phyloP scores from a whole-genome alignment of 805 yeast genomes.

The Spathaspora gorwiae region DNA sequence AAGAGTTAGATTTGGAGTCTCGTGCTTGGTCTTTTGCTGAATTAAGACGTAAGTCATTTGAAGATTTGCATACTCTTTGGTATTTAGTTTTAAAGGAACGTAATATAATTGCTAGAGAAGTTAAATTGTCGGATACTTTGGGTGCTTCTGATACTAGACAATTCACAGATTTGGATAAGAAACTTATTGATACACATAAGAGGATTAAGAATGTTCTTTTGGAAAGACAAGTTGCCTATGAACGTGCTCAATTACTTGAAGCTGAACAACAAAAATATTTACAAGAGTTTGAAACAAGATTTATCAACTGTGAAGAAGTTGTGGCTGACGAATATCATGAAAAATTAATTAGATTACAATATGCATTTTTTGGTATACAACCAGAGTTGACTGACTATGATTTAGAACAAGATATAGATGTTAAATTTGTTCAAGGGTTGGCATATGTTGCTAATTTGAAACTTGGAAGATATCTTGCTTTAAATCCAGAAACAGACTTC shows the following conservation, averaged over 20 bases:
- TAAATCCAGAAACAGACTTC: conserved; percentile 16
- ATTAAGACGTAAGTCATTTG: conserved; percentile 84
- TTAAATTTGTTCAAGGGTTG: conserved; percentile 57
- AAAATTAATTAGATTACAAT: conserved; percentile 72
- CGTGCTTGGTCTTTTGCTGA: conserved; percentile 87
- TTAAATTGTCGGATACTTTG: conserved; percentile 46
- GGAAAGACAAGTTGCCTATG: conserved; percentile 75
- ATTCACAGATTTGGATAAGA: conserved; percentile 30
- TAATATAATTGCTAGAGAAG: conserved; percentile 73
- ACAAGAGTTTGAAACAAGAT: conserved; percentile 52
- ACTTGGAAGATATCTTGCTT: conserved; percentile 34
- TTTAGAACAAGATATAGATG: conserved; percentile 49
- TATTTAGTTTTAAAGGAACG: conserved; percentile 79
- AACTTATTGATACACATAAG: conserved; percentile 33
- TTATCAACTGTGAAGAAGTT: conserved; percentile 50
- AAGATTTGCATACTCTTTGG: conserved; percentile 91
- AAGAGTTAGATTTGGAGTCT: conserved; percentile 46
- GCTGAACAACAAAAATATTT: conserved; percentile 46
- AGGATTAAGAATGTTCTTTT: conserved; percentile 81
- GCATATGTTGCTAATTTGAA: conserved; percentile 66
- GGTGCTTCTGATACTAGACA: conserved; percentile 7
- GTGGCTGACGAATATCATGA: conserved; percentile 58
- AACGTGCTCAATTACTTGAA: conserved; percentile 48
- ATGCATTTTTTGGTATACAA: conserved; percentile 79
- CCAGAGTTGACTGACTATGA: conserved; percentile 57